These are phyloP conservation scores for Cercophora scortea DNA, from an alignment of 495 filamentous ascomycete species.

Conservation along the genomic window DNA sequence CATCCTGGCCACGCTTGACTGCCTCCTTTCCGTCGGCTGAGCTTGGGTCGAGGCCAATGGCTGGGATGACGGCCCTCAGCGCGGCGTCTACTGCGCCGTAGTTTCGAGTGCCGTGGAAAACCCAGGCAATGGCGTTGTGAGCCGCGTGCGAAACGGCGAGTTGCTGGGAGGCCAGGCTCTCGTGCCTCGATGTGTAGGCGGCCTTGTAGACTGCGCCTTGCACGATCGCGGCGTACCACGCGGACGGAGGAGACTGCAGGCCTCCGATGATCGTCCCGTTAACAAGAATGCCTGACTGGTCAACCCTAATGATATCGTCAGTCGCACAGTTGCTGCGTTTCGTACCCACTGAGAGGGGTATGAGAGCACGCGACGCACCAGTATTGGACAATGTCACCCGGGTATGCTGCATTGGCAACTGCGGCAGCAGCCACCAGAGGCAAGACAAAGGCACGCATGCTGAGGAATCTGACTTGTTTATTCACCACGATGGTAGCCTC, in stretches of 20 bases:
- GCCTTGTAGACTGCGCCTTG: constrained; percentile 25
- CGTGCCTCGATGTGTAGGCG: constrained; percentile 16
- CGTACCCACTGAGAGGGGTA: not conserved
- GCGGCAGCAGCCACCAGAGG: constrained; percentile 3
- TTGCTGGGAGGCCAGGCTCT: constrained; percentile 25
- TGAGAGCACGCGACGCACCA: constrained; percentile 8
- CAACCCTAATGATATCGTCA: constrained; percentile 10
- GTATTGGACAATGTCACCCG: constrained; percentile 30
- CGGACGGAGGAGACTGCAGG: constrained; percentile 24
- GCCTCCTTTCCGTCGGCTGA: constrained; percentile 17
- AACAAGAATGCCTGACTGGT: constrained; percentile 21
- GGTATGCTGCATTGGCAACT: constrained; percentile 18
- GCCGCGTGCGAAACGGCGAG: constrained; percentile 33
- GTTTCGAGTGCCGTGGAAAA: constrained; percentile 28
- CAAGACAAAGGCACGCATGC: no score
- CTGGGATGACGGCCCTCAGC: constrained; percentile 17
- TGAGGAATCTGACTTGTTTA: no score
- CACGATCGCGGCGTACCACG: constrained; percentile 24
- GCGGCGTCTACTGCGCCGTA: constrained; percentile 18
- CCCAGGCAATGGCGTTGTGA: constrained; percentile 25
- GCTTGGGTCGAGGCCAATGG: constrained; percentile 21
- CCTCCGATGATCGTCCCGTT: constrained; percentile 27
- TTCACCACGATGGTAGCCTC: no score
- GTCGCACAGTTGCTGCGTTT: not conserved
- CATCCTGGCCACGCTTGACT: constrained; percentile 14